These are phyloP conservation scores for Metschnikowia henanensis DNA, from an alignment of 805 yeast species.

Conservation along the genomic window DNA sequence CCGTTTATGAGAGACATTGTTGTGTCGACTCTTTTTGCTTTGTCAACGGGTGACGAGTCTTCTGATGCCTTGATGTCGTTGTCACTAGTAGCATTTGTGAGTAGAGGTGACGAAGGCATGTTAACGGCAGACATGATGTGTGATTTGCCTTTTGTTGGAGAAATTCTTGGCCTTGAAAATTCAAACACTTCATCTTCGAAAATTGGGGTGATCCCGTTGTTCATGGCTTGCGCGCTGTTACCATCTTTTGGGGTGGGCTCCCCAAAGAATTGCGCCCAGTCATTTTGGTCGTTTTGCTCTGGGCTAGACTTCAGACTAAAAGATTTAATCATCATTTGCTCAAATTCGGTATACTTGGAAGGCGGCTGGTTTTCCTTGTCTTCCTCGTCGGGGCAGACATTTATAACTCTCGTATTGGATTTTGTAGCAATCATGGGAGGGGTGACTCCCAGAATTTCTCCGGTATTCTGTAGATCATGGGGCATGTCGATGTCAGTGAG, in stretches of 20 bases:
- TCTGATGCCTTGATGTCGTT: conserved; percentile 13
- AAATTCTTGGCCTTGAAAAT: conserved; percentile 30
- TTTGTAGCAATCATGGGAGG: conserved; percentile 57
- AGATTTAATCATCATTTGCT: conserved; percentile 26
- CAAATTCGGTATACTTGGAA: conserved; percentile 20
- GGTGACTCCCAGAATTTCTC: conserved; percentile 27
- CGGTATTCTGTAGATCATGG: conserved; percentile 10
- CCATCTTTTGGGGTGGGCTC: conserved; percentile 42
- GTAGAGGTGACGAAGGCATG: conserved; percentile 44
- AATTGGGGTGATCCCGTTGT: conserved; percentile 18
- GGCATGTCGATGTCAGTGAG: conserved; percentile 48
- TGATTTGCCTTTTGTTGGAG: conserved; percentile 23
- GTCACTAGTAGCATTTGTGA: conserved; percentile 18
- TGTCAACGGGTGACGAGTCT: conserved; percentile 32
- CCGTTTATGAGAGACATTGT: conserved; percentile 23
- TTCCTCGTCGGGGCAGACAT: conserved; percentile 43
- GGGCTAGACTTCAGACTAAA: conserved; percentile 37
- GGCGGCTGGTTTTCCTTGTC: conserved; percentile 31
- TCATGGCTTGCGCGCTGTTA: conserved; percentile 8
- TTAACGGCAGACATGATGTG: conserved; percentile 27
- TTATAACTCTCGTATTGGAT: conserved; percentile 53
- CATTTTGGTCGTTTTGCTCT: conserved; percentile 34
- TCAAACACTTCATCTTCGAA: conserved; percentile 31
- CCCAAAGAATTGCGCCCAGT: conserved; percentile 46
- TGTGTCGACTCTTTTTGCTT: conserved; percentile 38